Percentiles rank a stretch among this genome's conserved stretches.
phyloP scores from a whole-genome alignment of 805 yeast species.

The Pichia cephalocereana region DNA sequence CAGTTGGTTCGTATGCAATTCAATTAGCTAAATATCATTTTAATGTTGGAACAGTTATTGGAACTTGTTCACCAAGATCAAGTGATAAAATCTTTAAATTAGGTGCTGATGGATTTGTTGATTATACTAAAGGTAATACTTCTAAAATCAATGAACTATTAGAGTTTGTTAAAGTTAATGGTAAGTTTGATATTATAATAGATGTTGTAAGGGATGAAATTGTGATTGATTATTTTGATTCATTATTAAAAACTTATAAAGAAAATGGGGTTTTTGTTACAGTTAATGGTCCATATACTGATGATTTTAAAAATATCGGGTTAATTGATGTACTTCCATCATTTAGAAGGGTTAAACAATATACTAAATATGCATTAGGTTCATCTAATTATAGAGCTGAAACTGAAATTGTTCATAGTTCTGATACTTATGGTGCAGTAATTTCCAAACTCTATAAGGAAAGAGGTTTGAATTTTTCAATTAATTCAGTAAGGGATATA shows the following conservation, averaged over 20 bases:
- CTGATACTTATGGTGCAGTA: too few species aligned
- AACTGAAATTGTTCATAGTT: too few species aligned
- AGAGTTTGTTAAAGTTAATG: conserved; percentile 25
- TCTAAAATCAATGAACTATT: conserved; percentile 29
- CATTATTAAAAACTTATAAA: conserved; percentile 36
- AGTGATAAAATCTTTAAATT: conserved; percentile 13
- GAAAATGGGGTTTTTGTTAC: conserved; percentile 30
- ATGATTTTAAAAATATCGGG: too few species aligned
- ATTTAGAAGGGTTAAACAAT: too few species aligned
- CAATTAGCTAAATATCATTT: conserved; percentile 46
- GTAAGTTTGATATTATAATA: conserved; percentile 50
- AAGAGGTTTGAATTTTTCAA: too few species aligned
- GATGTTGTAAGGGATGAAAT: conserved; percentile 59
- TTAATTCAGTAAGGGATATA: too few species aligned
- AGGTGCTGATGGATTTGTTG: conserved; percentile 54
- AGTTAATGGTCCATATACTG: too few species aligned
- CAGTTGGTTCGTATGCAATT: conserved; percentile 50
- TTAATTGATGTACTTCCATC: too few species aligned
- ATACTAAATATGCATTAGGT: too few species aligned
- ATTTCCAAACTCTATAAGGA: too few species aligned
- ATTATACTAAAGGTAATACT: conserved; percentile 41
- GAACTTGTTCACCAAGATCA: conserved; percentile 33
- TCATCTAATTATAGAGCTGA: too few species aligned
- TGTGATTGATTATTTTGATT: conserved; percentile 26
- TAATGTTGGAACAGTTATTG: conserved; percentile 43